phyloP scores from a whole-genome alignment of 2,329 filamentous ascomycete genomes.

The Penicillium sclerotiorum region DNA sequence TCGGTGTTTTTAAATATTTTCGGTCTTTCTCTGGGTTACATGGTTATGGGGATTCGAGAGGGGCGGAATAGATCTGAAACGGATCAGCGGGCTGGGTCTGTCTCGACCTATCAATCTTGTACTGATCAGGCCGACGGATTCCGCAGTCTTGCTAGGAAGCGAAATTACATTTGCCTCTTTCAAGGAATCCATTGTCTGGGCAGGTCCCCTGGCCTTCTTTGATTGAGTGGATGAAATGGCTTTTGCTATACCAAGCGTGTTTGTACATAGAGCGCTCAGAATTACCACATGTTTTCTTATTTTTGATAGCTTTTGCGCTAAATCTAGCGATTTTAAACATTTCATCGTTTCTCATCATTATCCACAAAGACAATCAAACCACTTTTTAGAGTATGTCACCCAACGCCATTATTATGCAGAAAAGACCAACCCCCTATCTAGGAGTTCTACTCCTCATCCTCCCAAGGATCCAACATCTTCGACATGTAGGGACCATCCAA shows the following conservation, averaged over 20 bases:
- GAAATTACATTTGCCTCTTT: slow-evolving; percentile 8
- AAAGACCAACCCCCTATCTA: slow-evolving; percentile 7
- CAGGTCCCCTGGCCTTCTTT: slow-evolving; percentile 22
- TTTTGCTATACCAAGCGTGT: slow-evolving; percentile 11
- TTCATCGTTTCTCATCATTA: slow-evolving; percentile 28
- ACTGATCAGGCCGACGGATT: slow-evolving; percentile 8
- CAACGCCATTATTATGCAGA: slow-evolving; percentile 25
- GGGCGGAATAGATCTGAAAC: slow-evolving; percentile 15
- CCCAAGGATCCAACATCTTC: slow-evolving; percentile 50
- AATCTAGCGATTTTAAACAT: slow-evolving; percentile 24
- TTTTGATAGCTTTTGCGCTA: slow-evolving; percentile 10
- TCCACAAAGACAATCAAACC: slow-evolving; percentile 19
- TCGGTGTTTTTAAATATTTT: slow-evolving; percentile 19
- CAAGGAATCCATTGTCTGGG: slow-evolving; percentile 18
- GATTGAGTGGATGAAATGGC: slow-evolving; percentile 12
- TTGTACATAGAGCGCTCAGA: slow-evolving; percentile 28
- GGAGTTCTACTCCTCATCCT: slow-evolving; percentile 37
- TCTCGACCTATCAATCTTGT: neutral
- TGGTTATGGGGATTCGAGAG: slow-evolving; percentile 10
- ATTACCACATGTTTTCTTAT: slow-evolving; percentile 13
- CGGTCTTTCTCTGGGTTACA: slow-evolving; percentile 15
- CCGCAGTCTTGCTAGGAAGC: slow-evolving; percentile 1
- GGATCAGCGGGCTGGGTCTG: slow-evolving; percentile 9
- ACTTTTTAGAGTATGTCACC: slow-evolving; percentile 20
- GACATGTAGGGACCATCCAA: slow-evolving; percentile 85